These are phyloP conservation scores for Asterophora lycoperdoides DNA, from an alignment of 768 basidiomycete genomes.

Conservation along the genomic window DNA sequence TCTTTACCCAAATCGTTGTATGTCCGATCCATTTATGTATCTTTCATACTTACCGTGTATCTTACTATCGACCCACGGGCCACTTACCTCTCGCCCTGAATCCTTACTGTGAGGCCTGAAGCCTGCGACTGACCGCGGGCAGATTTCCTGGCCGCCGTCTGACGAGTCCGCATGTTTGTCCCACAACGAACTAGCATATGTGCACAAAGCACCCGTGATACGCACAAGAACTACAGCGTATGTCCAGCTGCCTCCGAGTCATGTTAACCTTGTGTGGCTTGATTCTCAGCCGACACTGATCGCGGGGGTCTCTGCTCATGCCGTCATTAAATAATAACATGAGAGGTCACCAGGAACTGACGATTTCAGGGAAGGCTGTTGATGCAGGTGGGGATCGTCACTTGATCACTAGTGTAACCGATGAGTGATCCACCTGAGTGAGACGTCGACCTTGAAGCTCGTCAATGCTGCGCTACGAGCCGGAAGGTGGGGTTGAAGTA, in stretches of 20 bases:
- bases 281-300: neutral
- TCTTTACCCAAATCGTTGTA: neutral
- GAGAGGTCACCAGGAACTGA: too few species aligned
- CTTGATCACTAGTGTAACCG: too few species aligned
- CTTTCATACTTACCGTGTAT: constrained; percentile 3
- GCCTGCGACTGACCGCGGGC: too few species aligned
- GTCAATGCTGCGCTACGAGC: too few species aligned
- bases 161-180: neutral
- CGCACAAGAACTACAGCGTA: neutral
- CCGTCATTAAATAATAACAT: neutral
- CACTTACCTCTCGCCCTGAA: neutral
- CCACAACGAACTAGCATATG: neutral
- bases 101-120: too few species aligned
- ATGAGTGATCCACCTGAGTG: too few species aligned
- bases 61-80: constrained; percentile 2
- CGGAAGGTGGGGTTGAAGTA: too few species aligned
- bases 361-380: too few species aligned
- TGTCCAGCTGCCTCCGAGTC: too few species aligned
- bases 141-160: neutral
- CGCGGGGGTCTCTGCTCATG: neutral
- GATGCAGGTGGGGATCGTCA: too few species aligned
- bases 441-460: too few species aligned
- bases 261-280: constrained; percentile 8
- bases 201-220: neutral
- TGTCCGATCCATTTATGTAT: neutral